phyloP scores from a whole-genome alignment of 306 rosid genomes.

The Phaseolus lunatus region DNA sequence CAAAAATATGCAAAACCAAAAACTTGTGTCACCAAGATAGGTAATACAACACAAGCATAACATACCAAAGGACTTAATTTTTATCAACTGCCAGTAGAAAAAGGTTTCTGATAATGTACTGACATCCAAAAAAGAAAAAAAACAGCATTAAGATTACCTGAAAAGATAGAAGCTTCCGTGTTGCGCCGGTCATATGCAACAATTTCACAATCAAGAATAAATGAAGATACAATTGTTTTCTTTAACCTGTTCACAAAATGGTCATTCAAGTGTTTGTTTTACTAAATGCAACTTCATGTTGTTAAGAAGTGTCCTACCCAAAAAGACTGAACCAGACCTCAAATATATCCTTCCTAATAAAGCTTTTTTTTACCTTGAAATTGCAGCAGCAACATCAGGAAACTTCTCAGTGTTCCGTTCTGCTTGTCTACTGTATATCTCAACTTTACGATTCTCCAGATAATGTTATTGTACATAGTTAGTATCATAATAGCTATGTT shows the following conservation, averaged over 20 bases:
- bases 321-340: constrained; percentile 22
- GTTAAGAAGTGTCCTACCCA: constrained; percentile 6
- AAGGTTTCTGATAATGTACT: constrained; percentile 18
- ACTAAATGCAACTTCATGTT: neutral
- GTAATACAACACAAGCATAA: neutral
- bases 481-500: constrained; percentile 29
- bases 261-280: constrained; percentile 6
- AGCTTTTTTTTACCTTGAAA: constrained; percentile 65
- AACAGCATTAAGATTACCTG: constrained; percentile 64
- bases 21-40: constrained; percentile 24
- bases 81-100: neutral
- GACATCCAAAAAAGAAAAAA: neutral
- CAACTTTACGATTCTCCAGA: constrained; percentile 84
- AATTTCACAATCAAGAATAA: constrained; percentile 91
- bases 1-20: constrained; percentile 21
- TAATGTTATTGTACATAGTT: constrained; percentile 39
- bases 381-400: constrained; percentile 82
- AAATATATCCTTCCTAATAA: neutral
- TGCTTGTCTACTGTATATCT: constrained; percentile 93
- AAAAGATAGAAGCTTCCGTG: constrained; percentile 74
- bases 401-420: constrained; percentile 91
- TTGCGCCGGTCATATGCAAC: constrained; percentile 86
- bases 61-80: constrained; percentile 9
- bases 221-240: constrained; percentile 79
- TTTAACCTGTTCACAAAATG: constrained; percentile 68